Base-by-base conservation (phyloP, 306 rosid species). In the Lathyrus sativus region DNA sequence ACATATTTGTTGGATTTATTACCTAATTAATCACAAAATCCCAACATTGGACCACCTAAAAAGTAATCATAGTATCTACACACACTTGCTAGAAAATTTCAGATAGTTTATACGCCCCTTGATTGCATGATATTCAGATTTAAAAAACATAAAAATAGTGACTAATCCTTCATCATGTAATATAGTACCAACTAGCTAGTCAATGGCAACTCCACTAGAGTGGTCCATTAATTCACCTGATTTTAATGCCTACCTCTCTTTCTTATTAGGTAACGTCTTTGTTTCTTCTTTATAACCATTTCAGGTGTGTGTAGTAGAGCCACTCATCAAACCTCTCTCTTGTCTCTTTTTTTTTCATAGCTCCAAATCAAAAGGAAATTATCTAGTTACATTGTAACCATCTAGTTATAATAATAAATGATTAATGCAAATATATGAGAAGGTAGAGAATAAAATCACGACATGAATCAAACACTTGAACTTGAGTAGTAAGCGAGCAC, bases 171-270 rank as follows among this genome's bases (percentile, higher is more conserved):
- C 74, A 49, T 61, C 9, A 5, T 35, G 8, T 5, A 22, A 54
- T 39, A 60, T 37, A 66, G 72, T 78, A 74, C 80, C 73, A 78
- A 70, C 80, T 60, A 48, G 67, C 74, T 74, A 73, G 79, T 75
- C 83, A 41, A 84, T 66, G 70, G 73, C 79, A 66, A 72, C 65
- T 62, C 49, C 17, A 48, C 70, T 81, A 81, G 82, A 42, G 85
- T 86, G 91, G 88, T 86, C 88, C 91, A 72, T 68, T 80, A 74
- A 75, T 61, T 11, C 87, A 80, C 87, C 90, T 85, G 90, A 82
- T 74, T 78, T 75, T 51, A 79, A 79, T 76, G 76, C 77, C 59
- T 79, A 67, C 24, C 63, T 62, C 74, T 50, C 76, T 73, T 68
- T 58, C 39, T 64, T 17, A 72, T 79, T 73, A 46, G 74, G 74